These are phyloP conservation scores for Xylaria bambusicola DNA, from an alignment of 495 filamentous ascomycete genomes.

Conservation along the genomic window DNA sequence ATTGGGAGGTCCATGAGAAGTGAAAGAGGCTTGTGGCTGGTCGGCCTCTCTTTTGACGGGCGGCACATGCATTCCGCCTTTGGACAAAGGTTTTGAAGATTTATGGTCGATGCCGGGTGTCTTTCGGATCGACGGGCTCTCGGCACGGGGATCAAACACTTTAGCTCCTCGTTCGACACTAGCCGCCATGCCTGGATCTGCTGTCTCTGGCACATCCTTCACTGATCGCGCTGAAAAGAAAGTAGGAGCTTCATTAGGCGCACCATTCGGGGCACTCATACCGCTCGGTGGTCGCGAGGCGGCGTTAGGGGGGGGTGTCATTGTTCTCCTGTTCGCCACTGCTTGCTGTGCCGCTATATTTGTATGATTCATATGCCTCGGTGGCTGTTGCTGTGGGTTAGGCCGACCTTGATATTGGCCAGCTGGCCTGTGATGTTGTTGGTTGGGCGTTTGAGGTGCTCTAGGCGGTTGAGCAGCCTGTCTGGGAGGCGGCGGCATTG, in stretches of 20 bases:
- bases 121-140: slow-evolving; percentile 85
- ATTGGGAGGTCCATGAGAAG: slow-evolving; percentile 11
- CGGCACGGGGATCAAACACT: slow-evolving; percentile 77
- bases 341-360: slow-evolving; percentile 35
- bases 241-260: slow-evolving; percentile 44
- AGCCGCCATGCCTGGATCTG: slow-evolving; percentile 29
- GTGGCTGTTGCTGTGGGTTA: slow-evolving; percentile 27
- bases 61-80: slow-evolving; percentile 43
- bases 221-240: slow-evolving; percentile 82
- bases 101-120: slow-evolving; percentile 86
- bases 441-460: slow-evolving; percentile 41
- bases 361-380: slow-evolving; percentile 35
- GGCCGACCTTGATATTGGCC: slow-evolving; percentile 33
- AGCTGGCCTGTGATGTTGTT: slow-evolving; percentile 32
- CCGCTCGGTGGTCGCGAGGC: slow-evolving; percentile 7
- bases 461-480: slow-evolving; percentile 30
- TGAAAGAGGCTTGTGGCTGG: slow-evolving; percentile 28
- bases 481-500: slow-evolving; percentile 41
- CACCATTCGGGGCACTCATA: slow-evolving; percentile 24
- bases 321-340: slow-evolving; percentile 27
- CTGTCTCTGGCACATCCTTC: slow-evolving; percentile 37
- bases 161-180: slow-evolving; percentile 49
- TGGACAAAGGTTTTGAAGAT: slow-evolving; percentile 65
- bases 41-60: slow-evolving; percentile 32
- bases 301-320: slow-evolving; percentile 26